phyloP scores from a whole-genome alignment of 192 early-diverging fungal species.

The Coemansia biformis region DNA sequence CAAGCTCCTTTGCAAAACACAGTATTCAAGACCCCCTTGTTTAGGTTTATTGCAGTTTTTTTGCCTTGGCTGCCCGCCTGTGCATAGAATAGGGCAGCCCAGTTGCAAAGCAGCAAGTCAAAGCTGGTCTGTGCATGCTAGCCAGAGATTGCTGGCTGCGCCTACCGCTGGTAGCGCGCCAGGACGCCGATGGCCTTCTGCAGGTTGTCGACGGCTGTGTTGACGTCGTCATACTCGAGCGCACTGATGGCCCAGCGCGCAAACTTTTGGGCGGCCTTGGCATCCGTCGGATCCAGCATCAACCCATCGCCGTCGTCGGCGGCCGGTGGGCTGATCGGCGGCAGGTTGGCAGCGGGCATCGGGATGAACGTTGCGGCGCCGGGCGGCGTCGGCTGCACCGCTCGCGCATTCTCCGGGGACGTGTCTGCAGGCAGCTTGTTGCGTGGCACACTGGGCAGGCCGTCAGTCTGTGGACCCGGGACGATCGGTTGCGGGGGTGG shows the following conservation, averaged over 20 bases:
- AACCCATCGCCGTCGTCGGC: background rate
- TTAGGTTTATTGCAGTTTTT: too few relatives aligned
- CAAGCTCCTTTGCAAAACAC: too few relatives aligned
- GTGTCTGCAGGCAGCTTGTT: background rate
- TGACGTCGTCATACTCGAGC: constrained; percentile 89
- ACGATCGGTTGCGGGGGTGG: constrained; percentile 3
- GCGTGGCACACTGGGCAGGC: constrained; percentile 26
- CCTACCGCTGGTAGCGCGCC: constrained; percentile 17
- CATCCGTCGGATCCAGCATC: constrained; percentile 51
- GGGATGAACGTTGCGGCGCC: constrained; percentile 34
- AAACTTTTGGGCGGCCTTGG: constrained; percentile 75
- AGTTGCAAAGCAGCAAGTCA: too few relatives aligned
- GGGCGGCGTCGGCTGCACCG: background rate
- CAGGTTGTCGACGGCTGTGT: constrained; percentile 74
- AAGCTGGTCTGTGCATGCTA: too few relatives aligned
- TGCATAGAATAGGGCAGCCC: too few relatives aligned
- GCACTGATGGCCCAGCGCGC: constrained; percentile 91
- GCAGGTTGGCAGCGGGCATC: constrained; percentile 25
- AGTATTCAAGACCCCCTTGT: too few relatives aligned
- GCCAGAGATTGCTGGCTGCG: too few relatives aligned
- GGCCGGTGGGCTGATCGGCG: too few relatives aligned
- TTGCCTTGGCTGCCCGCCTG: too few relatives aligned
- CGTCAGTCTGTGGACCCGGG: too few relatives aligned
- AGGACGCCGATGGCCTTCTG: constrained; percentile 57
- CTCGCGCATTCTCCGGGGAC: too few relatives aligned